A percentile compares a stretch with the other conserved stretches of the same genome.
Conservation (phyloP, 495 filamentous ascomycete species). For the Annulohypoxylon nitens region DNA sequence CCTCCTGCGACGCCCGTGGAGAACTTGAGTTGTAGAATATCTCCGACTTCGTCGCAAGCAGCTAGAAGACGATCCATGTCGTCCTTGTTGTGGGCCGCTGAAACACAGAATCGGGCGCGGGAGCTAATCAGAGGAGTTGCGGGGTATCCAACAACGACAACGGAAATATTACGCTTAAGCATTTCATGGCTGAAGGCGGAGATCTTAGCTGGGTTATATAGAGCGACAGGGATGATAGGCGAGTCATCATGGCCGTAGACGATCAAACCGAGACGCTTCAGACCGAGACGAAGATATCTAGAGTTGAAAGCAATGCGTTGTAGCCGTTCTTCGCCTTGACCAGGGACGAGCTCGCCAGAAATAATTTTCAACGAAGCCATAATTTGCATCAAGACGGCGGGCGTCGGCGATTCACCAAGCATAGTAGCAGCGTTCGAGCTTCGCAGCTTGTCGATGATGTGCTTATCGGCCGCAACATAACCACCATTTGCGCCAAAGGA, state of each 20-base stretch:
- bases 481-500: slow-evolving; percentile 98
- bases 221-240: slow-evolving; percentile 91
- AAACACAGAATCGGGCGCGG: slow-evolving; percentile 94
- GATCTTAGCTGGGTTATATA: slow-evolving; percentile 98
- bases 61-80: slow-evolving; percentile 91
- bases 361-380: slow-evolving; percentile 86
- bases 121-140: slow-evolving; percentile 97
- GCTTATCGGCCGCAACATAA: slow-evolving; percentile 91
- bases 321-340: slow-evolving; percentile 94
- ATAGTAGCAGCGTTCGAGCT: slow-evolving; percentile 86
- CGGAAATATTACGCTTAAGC: slow-evolving; percentile 97
- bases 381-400: slow-evolving; percentile 90
- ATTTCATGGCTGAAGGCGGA: slow-evolving; percentile 98
- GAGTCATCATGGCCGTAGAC: slow-evolving; percentile 97
- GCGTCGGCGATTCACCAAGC: slow-evolving; percentile 89
- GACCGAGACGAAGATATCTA: slow-evolving; percentile 92
- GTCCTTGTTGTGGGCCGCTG: slow-evolving; percentile 96
- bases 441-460: slow-evolving; percentile 90
- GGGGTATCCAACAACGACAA: slow-evolving; percentile 97
- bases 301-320: slow-evolving; percentile 99
- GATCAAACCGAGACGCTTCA: slow-evolving; percentile 97
- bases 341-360: slow-evolving; percentile 84
- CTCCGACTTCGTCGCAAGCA: slow-evolving; percentile 93
- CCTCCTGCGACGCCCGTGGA: slow-evolving; percentile 94
- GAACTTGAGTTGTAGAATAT: slow-evolving; percentile 94